Evolutionary conservation across 768 basidiomycete genomes (phyloP), one percentile per base, ranked within the genome.

Genomic region (Tylopilus sp.): DNA sequence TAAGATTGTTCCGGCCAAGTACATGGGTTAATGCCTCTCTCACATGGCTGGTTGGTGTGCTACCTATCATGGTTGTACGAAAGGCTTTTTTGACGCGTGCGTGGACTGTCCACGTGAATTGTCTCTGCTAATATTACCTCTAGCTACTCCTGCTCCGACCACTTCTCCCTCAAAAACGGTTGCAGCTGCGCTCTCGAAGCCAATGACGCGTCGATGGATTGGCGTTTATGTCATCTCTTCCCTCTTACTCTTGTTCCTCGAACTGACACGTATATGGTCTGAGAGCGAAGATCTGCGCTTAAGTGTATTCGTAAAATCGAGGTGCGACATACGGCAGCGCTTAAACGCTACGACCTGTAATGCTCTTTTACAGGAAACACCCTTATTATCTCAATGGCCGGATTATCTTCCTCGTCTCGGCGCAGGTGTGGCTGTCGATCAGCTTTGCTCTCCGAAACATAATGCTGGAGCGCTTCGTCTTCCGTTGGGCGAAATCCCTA

Each of bases 341-440:
- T 18, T 11, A 6, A 18, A 18, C 35, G 11, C 22, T 1, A 40
- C 51, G 9, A 4, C 38, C 21, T 10, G 38, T 11, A 44, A 40
- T 33, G 3, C n/a, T 0, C 20, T 38, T 35, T 4, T n/a, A 40
- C 54, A 88, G 86, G 60, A 88, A 85, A 67, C 85, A 90, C 53
- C 86, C 86, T 0, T 79, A 81, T 56, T 83, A 88, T 59, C 72
- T 89, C 20, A 88, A 88, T 47, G 86, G 85, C 1, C 79, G 80
- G 17, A 69, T 87, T 6, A 55, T 89, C 8, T 86, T 86, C 61
- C 63, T 88, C 17, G 47, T 80, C 22, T 56, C 79, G 42, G 75
- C 80, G 0, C 87, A 89, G 61, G 10, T 74, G 3, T 68, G 70
- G 38, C 59, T 77, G 9, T 79, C 80, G 0, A 39, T 69, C 7